Evolutionary conservation across 352 stramenopile genomes (phyloP), one percentile per base, ranked within the genome.

Genomic region (Phytophthora capsici): DNA sequence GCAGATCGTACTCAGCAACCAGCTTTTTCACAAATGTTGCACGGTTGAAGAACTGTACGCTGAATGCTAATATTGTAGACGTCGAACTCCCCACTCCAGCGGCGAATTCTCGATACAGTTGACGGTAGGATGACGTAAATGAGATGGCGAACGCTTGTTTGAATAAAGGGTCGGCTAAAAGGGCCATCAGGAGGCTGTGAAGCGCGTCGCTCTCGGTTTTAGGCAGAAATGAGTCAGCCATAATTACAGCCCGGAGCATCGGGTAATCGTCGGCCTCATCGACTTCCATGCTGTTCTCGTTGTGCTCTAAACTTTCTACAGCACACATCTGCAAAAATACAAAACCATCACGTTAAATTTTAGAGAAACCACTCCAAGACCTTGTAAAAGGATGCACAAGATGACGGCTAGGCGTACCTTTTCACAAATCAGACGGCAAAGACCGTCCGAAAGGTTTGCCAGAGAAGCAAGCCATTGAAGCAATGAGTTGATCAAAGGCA

Each of bases 21-120:
- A 95, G 53, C 2, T 91, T 74, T 63, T 88, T 88, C 16, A 99
- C 96, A 75, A 99, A 99, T 6, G 91, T 97, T 26, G 95, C 90
- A n/a, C 97, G 92, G 71, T 99, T 99, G 61, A 99, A 91, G 61
- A 99, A 99, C 74, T 99, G 97, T 5, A 99, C 97, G 30, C 84
- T 95, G 45, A 99, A 94, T 19, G 85, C 84, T 38, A 96, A 72
- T 59, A 96, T 96, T 22, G 91, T 98, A 51, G 98, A 97, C 10
- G 68, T 88, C 17, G 82, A 86, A 28, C 75, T 92, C 17, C 87
- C 87, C n/a, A 93, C 71, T 26, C 87, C 87, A 0, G 80, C 69
- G 2, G 84, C 80, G 49, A 90, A 91, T 49, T 95, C 85, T 50
- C 75, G 81, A 78, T 93, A 95, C 20, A 95, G 48, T 47, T 88